A percentile compares a stretch with the other conserved stretches of the same genome.
Evolutionary conservation across 139 green algal species (phyloP).

Genomic region (Closterium sp.): DNA sequence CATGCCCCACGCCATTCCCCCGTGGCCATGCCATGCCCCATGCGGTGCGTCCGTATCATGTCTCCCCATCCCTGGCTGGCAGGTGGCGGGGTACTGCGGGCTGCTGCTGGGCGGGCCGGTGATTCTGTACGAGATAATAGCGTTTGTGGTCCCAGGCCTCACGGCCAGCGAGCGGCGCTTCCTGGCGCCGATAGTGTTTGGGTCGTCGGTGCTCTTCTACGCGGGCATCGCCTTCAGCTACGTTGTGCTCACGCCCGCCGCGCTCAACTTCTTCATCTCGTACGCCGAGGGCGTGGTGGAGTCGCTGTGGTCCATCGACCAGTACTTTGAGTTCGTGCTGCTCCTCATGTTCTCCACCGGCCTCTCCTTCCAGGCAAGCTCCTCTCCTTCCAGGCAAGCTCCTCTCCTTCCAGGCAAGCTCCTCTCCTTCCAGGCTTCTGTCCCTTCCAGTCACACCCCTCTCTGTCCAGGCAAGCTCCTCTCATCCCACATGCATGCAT

Average conservation of each 20-base stretch:
- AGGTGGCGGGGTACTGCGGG: conserved; percentile 91
- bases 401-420: conserved; percentile 47
- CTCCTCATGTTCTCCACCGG: conserved; percentile 95
- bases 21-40: no score
- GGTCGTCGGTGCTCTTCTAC: conserved; percentile 95
- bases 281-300: conserved; percentile 97
- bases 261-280: conserved; percentile 95
- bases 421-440: background rate
- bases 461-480: conserved; percentile 61
- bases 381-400: background rate
- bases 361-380: conserved; percentile 88
- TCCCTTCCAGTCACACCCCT: background rate
- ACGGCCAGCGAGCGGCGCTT: conserved; percentile 84
- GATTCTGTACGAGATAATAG: conserved; percentile 94
- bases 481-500: conserved; percentile 59
- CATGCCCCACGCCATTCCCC: no score
- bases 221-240: conserved; percentile 91
- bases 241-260: conserved; percentile 89
- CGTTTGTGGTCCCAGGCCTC: conserved; percentile 92
- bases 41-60: no score
- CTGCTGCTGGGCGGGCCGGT: conserved; percentile 86
- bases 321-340: conserved; percentile 99
- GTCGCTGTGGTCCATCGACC: conserved; percentile 97
- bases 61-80: background rate
- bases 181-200: conserved; percentile 87